These are phyloP conservation scores for Umbelopsis sp. DNA, from an alignment of 371 early-diverging fungal species.

Conservation along the genomic window DNA sequence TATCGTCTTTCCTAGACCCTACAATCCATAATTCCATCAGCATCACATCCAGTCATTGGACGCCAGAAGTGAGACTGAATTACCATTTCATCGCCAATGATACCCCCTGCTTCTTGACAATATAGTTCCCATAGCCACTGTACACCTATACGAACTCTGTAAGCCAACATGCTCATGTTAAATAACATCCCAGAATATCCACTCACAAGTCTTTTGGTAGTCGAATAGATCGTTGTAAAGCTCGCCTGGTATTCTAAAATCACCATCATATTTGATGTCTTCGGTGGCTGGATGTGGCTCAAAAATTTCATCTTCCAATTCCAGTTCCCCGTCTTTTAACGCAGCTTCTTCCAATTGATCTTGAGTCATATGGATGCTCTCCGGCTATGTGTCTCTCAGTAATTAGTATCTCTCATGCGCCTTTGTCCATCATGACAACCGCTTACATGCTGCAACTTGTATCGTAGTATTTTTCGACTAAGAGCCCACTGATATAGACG, in stretches of 20 bases:
- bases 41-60: neutral
- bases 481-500: conserved; percentile 62
- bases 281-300: conserved; percentile 61
- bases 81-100: conserved; percentile 98
- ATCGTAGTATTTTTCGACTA: conserved; percentile 52
- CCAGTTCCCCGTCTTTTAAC: conserved; percentile 19
- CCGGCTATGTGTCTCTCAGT: neutral
- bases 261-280: conserved; percentile 66
- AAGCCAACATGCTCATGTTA: too few relatives aligned
- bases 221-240: conserved; percentile 86
- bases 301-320: conserved; percentile 58
- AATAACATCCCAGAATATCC: neutral
- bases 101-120: conserved; percentile 88
- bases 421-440: neutral
- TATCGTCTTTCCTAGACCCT: conserved; percentile 97
- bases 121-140: conserved; percentile 95
- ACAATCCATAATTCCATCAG: neutral
- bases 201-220: conserved; percentile 85
- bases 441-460: conserved; percentile 35
- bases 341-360: conserved; percentile 26
- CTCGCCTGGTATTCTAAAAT: conserved; percentile 79
- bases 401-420: neutral
- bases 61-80: conserved; percentile 20
- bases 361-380: conserved; percentile 23
- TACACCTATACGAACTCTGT: conserved; percentile 48